A percentile compares a stretch with the other conserved stretches of the same genome.
phyloP scores from a whole-genome alignment of 768 basidiomycete genomes.

The Lactarius tabidus region DNA sequence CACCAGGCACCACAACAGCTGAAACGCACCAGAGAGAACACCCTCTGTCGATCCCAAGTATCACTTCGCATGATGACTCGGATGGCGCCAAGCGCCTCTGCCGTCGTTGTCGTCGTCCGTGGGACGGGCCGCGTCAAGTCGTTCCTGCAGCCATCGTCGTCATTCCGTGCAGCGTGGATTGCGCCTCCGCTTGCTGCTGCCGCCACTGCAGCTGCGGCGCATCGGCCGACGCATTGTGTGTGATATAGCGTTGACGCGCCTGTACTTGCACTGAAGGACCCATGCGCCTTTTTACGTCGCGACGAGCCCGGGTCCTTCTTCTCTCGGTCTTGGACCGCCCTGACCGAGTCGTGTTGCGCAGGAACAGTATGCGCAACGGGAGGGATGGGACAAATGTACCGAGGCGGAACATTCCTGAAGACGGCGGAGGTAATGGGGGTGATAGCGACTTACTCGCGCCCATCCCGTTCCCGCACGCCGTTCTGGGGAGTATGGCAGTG shows the following conservation, averaged over 20 bases:
- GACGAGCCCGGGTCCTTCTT: slow-evolving; percentile 68
- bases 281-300: slow-evolving; percentile 34
- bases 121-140: no score
- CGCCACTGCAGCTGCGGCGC: slow-evolving; percentile 33
- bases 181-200: background rate
- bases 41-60: no score
- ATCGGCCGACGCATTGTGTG: slow-evolving; percentile 60
- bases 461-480: no score
- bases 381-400: slow-evolving; percentile 18
- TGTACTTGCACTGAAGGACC: slow-evolving; percentile 36
- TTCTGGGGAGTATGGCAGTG: no score
- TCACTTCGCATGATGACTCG: no score
- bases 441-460: no score
- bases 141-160: no score
- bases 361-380: slow-evolving; percentile 40
- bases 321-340: slow-evolving; percentile 30
- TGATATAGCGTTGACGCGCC: slow-evolving; percentile 58
- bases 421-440: no score
- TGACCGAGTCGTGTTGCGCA: slow-evolving; percentile 46
- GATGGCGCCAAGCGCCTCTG: no score
- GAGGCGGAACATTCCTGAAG: slow-evolving; percentile 16
- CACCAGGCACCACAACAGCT: no score
- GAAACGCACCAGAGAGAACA: no score
- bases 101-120: no score
- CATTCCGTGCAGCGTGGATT: background rate